phyloP scores from a whole-genome alignment of 169 alveolate genomes.

The Plasmodium cynomolgi region DNA sequence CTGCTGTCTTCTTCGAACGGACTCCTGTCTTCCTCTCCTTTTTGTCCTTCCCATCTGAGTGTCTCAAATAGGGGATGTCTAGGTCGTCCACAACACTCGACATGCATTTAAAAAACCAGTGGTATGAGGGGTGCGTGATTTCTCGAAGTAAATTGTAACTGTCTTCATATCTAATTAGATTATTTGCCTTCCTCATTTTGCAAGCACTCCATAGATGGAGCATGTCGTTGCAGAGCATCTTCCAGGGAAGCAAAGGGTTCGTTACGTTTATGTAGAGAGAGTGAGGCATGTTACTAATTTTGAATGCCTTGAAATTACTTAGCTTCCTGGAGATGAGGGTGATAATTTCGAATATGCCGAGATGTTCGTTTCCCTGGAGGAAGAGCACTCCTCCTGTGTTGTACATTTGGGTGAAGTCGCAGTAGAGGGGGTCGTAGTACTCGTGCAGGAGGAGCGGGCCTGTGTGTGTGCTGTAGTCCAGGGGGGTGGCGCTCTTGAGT shows the following conservation, averaged over 20 bases:
- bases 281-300: slow-evolving; percentile 79
- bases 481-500: slow-evolving; percentile 27
- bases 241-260: slow-evolving; percentile 80
- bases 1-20: neutral
- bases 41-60: neutral
- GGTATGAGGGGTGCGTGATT: slow-evolving; percentile 80
- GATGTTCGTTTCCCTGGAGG: slow-evolving; percentile 77
- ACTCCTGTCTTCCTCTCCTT: neutral
- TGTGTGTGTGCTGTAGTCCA: slow-evolving; percentile 47
- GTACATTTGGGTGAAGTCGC: slow-evolving; percentile 66
- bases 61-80: slow-evolving; percentile 32
- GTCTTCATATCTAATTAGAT: slow-evolving; percentile 53
- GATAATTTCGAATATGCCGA: slow-evolving; percentile 77
- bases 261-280: slow-evolving; percentile 78
- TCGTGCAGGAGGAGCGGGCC: slow-evolving; percentile 81
- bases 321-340: slow-evolving; percentile 55
- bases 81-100: slow-evolving; percentile 75
- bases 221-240: slow-evolving; percentile 77
- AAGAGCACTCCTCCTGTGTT: slow-evolving; percentile 78
- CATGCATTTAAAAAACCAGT: slow-evolving; percentile 77
- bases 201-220: slow-evolving; percentile 75
- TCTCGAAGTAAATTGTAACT: slow-evolving; percentile 76
- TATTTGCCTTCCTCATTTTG: slow-evolving; percentile 72
- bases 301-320: slow-evolving; percentile 73
- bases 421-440: slow-evolving; percentile 79